Base-by-base conservation (phyloP, 805 yeast genomes). In the Kluyveromyces lactis region DNA sequence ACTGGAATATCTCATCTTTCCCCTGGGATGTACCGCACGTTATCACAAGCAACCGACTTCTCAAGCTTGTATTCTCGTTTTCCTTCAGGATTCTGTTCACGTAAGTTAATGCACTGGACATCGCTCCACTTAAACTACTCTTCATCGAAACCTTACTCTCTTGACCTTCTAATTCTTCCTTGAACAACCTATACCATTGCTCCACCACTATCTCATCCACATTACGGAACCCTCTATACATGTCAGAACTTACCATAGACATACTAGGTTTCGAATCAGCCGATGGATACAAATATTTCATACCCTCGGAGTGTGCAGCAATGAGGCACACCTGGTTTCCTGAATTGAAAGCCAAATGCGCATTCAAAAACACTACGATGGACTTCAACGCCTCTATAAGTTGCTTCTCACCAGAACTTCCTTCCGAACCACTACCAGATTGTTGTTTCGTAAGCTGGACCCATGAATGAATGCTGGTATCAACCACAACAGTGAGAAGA, bases 341-440 rank as follows among this genome's bases (percentile, higher is more conserved):
- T 49, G 83, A 84, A 59, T 85, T 85, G 37, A 86, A 68, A 0
- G 97, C 80, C 34, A 92, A 58, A 58, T 92, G 98, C 1, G 95
- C 87, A 58, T 92, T 92, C 38, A 89, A 58, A 52, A 82, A 79
- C 18, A 92, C 86, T 24, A 86, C 60, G 7, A 89, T 53, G 2
- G 89, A 67, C 45, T 81, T 72, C 5, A 82, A 59, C 6, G 81
- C 77, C 31, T 78, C 77, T 44, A 73, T 69, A 17, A 86, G 59
- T 31, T 76, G 53, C n/a, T 72, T 53, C 33, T 62, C 41, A 43
- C 54, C 50, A 16, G 18, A 10, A 9, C 16, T 24, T 23, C 24
- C 21, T 12, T 34, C 30, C 7, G 16, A 5, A 12, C n/a, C 30
- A 16, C n/a, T 26, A 13, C 24, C 15, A 9, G 19, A 23, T 24